These are phyloP conservation scores for Aspergillus pseudotamarii DNA, from an alignment of 2,329 filamentous ascomycete species.

Conservation along the genomic window DNA sequence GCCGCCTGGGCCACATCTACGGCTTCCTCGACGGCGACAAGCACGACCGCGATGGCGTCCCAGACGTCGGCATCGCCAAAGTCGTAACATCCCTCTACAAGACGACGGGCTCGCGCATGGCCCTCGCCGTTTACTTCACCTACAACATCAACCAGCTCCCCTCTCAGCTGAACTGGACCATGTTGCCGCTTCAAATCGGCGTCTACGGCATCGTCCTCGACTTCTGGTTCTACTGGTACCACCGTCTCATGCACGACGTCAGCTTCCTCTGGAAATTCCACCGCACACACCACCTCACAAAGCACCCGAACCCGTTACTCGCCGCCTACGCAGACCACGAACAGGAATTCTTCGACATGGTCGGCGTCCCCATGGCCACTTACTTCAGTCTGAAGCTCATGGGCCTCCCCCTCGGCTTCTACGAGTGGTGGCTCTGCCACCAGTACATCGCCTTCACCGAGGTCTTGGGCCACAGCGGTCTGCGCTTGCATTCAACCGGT, in stretches of 20 bases:
- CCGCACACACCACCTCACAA: slow-evolving; percentile 19
- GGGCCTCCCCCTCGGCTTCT: slow-evolving; percentile 16
- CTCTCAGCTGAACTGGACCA: slow-evolving; percentile 2
- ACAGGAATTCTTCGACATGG: slow-evolving; percentile 17
- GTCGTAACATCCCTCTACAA: slow-evolving; percentile 10
- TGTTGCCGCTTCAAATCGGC: slow-evolving; percentile 8
- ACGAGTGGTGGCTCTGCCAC: slow-evolving; percentile 19
- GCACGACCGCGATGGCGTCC: slow-evolving; percentile 17
- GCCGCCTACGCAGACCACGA: slow-evolving; percentile 15
- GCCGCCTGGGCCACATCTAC: slow-evolving; percentile 8
- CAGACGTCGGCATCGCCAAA: slow-evolving; percentile 13
- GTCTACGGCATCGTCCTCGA: slow-evolving; percentile 18
- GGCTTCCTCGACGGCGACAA: slow-evolving; percentile 17
- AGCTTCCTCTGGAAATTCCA: slow-evolving; percentile 15
- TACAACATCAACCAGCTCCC: slow-evolving; percentile 7
- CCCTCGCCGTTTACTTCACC: slow-evolving; percentile 5
- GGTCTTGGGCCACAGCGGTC: slow-evolving; percentile 15
- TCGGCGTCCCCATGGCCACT: slow-evolving; percentile 10
- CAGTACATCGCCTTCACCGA: slow-evolving; percentile 13
- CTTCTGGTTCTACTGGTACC: slow-evolving; percentile 22
- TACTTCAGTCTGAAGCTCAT: slow-evolving; percentile 6
- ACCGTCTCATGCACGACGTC: slow-evolving; percentile 15
- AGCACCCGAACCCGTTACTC: slow-evolving; percentile 14
- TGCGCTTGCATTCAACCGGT: slow-evolving; percentile 9
- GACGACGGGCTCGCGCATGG: slow-evolving; percentile 5